Evolutionary conservation across 176 grass and related monocot genomes (phyloP), one percentile per base, ranked within the genome.

Genomic region (Carex parvula): DNA sequence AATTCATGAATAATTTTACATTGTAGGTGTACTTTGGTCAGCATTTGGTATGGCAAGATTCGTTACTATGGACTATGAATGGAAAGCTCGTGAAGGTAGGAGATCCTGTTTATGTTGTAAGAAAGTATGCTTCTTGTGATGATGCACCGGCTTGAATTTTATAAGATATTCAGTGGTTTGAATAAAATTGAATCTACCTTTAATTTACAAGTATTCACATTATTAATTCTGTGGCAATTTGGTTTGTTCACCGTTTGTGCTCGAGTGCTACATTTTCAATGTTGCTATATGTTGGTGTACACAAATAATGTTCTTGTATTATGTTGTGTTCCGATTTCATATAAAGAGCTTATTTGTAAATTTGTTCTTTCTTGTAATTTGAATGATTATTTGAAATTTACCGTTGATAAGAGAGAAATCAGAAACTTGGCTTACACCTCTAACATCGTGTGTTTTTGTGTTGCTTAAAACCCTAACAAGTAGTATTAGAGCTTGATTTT

Each of bases 21-120:
- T 24, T 84, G 1, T 83, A 94, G 92, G 92, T 93, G 5, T 98
- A 86, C 63, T 94, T 98, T 66, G 92, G 92, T 26, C 95, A 98
- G 66, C 93, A 94, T 90, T 32, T 94, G 81, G 91, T 94, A 26
- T 98, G 91, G 79, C 89, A 82, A 79, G 95, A 94, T 65, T 93
- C 91, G 2, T 50, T 93, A 3, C 88, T 81, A 14, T 60, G 10
- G 11, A 61, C n/a, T 8, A 67, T 44, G 15, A 70, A 84, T 86
- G 89, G 75, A 64, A 91, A 81, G 80, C 32, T 87, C 10, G 52
- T 98, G 54, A 91, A 88, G 33, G 84, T 93, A 6, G 86, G 92
- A 0, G 92, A 98, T 86, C 86, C 88, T 0, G 84, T 98, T 85
- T 90, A 87, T 81, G 91, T 89, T 79, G 79, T 85, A 5, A 35